Percentiles rank a stretch among this genome's conserved stretches.
phyloP scores from a whole-genome alignment of 352 stramenopile genomes.

The Pythium biforme region DNA sequence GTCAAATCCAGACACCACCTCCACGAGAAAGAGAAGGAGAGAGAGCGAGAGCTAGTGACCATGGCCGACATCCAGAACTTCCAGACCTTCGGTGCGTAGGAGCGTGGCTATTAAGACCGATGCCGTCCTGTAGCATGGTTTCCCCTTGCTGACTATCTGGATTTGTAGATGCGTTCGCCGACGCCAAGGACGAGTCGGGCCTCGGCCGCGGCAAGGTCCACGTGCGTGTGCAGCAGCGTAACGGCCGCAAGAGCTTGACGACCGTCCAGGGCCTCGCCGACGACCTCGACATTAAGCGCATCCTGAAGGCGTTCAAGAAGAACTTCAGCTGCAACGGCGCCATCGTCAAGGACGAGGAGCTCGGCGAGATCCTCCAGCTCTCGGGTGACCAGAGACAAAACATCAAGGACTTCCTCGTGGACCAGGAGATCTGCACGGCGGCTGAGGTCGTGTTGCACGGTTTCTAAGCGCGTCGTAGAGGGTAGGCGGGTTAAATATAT shows the following conservation, averaged over 20 bases:
- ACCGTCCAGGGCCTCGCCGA: conserved; percentile 97
- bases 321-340: conserved; percentile 99
- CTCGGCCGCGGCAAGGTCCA: conserved; percentile 92
- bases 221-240: conserved; percentile 99
- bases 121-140: no score
- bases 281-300: conserved; percentile 98
- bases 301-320: conserved; percentile 99
- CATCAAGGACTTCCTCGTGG: conserved; percentile 98
- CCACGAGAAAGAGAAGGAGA: conserved; percentile 16
- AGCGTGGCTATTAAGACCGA: no score
- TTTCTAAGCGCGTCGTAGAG: conserved; percentile 86
- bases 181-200: conserved; percentile 86
- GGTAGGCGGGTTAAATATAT: conserved; percentile 25
- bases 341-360: conserved; percentile 98
- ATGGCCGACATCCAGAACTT: conserved; percentile 91
- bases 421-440: conserved; percentile 98
- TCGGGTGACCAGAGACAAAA: conserved; percentile 99
- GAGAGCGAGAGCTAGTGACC: conserved; percentile 13
- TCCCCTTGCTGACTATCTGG: background rate
- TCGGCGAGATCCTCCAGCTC: conserved; percentile 98
- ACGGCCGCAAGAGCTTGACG: conserved; percentile 99
- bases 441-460: conserved; percentile 96
- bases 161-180: conserved; percentile 75
- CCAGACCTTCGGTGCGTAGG: conserved; percentile 81
- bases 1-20: conserved; percentile 9